Percentiles rank a stretch among this genome's conserved stretches.
Evolutionary conservation across 2,329 filamentous ascomycete genomes (phyloP).

Genomic region (Didymellaceae sp.): DNA sequence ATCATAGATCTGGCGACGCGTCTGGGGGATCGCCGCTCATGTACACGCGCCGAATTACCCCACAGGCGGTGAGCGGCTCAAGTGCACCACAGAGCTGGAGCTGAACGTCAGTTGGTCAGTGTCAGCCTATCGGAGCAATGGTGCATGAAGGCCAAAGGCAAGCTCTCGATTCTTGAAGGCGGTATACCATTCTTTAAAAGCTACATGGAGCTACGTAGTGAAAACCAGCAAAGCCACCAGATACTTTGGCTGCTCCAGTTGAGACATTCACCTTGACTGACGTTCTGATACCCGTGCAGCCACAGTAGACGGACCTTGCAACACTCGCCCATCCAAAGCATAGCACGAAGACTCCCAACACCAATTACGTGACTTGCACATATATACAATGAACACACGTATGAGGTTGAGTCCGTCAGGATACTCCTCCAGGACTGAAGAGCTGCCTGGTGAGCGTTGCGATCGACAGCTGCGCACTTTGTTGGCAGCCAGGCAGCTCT

Average conservation of each 20-base stretch:
- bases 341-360: too few species aligned
- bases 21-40: constrained; percentile 9
- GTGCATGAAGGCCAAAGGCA: not conserved
- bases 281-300: too few species aligned
- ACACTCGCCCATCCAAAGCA: too few species aligned
- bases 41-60: constrained; percentile 13
- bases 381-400: too few species aligned
- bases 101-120: constrained; percentile 6
- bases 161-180: not conserved
- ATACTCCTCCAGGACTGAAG: constrained; percentile 5
- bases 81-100: constrained; percentile 6
- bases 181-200: too few species aligned
- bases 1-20: not conserved
- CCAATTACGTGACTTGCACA: too few species aligned
- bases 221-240: too few species aligned
- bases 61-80: constrained; percentile 18
- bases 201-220: too few species aligned
- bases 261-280: too few species aligned
- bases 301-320: too few species aligned
- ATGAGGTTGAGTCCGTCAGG: too few species aligned
- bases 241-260: too few species aligned
- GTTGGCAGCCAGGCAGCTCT: constrained; percentile 9
- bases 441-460: constrained; percentile 16
- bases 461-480: constrained; percentile 8
- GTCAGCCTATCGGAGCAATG: constrained; percentile 2